These are phyloP conservation scores for Lycium ferocissimum DNA, from an alignment of 257 asterid genomes.

Conservation along the genomic window DNA sequence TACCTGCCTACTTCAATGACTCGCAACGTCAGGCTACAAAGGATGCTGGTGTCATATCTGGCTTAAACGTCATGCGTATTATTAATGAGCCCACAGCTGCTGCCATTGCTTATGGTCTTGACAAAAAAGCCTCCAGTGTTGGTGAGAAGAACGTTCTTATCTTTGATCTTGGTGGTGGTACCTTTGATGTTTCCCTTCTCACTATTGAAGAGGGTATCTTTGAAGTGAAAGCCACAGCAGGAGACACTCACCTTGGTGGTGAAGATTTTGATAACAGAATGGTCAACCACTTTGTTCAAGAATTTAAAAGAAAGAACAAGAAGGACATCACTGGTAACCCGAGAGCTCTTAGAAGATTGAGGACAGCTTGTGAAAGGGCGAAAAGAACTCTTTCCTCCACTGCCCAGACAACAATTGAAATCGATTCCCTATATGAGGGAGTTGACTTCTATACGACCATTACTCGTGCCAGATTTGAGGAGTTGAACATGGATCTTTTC, in stretches of 20 bases:
- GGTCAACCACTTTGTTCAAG: slow-evolving; percentile 37
- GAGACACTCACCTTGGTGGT: slow-evolving; percentile 45
- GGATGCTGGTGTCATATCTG: slow-evolving; percentile 38
- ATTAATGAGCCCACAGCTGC: slow-evolving; percentile 42
- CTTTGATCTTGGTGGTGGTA: slow-evolving; percentile 43
- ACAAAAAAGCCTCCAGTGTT: slow-evolving; percentile 30
- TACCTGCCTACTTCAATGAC: slow-evolving; percentile 39
- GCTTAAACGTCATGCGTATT: slow-evolving; percentile 34
- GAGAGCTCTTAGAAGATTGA: slow-evolving; percentile 45
- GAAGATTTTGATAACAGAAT: slow-evolving; percentile 40
- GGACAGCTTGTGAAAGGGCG: slow-evolving; percentile 43
- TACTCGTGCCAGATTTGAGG: slow-evolving; percentile 41
- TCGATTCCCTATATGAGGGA: slow-evolving; percentile 48
- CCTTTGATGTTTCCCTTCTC: slow-evolving; percentile 40
- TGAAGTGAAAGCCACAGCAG: slow-evolving; percentile 42
- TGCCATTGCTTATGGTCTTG: slow-evolving; percentile 39
- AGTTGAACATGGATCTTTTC: slow-evolving; percentile 39
- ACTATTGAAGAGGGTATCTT: slow-evolving; percentile 40
- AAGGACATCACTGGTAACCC: slow-evolving; percentile 44
- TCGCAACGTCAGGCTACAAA: slow-evolving; percentile 37
- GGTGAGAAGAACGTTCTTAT: slow-evolving; percentile 37
- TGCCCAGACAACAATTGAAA: slow-evolving; percentile 41
- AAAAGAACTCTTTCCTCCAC: slow-evolving; percentile 43
- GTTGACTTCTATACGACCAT: slow-evolving; percentile 42
- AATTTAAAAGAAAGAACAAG: slow-evolving; percentile 45